Evolutionary conservation across 2,329 filamentous ascomycete species (phyloP), one percentile per base, ranked within the genome.

Genomic region (Colletotrichum eremochloae): DNA sequence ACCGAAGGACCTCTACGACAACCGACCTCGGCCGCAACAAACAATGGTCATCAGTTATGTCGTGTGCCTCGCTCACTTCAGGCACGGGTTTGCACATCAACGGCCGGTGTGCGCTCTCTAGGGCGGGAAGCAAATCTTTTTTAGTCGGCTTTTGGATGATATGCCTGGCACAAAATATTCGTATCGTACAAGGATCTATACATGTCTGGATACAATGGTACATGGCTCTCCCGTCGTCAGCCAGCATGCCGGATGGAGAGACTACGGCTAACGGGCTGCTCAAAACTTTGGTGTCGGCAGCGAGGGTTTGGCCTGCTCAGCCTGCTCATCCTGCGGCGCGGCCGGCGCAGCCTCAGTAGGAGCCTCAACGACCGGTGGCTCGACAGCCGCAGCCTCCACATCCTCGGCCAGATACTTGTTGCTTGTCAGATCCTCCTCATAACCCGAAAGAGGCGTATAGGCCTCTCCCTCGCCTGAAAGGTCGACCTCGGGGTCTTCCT

Each of bases 401-500:
- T 70, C 67, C 52, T 72, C 66, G 18, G 60, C 38, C n/a, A 57
- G 29, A 31, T 20, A 44, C 42, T 70, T 67, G 57, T 24, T 38
- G n/a, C 29, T 40, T 24, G n/a, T 29, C 44, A 72, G 67, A 40
- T 75, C 75, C n/a, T 81, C 81, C 75, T 82, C 80, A 63, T 81
- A 82, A 38, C 77, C 71, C 42, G 78, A 79, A 29, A 76, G 76
- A 1, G 88, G 87, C n/a, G 77, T 85, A 78, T 89, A 91, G 9
- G 86, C 83, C 48, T 84, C 81, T 5, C 84, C 85, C 3, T 84
- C 77, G 42, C 83, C 84, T 40, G 84, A 86, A 36, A 93, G 80
- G 78, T 93, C 84, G 76, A 95, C 86, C 80, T 94, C 91, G 6
- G 88, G 86, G 79, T 96, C 93, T 11, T 83, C 79, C 83, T 88